Conservation (phyloP, 495 filamentous ascomycete genomes). For the Acidomyces sp. region DNA sequence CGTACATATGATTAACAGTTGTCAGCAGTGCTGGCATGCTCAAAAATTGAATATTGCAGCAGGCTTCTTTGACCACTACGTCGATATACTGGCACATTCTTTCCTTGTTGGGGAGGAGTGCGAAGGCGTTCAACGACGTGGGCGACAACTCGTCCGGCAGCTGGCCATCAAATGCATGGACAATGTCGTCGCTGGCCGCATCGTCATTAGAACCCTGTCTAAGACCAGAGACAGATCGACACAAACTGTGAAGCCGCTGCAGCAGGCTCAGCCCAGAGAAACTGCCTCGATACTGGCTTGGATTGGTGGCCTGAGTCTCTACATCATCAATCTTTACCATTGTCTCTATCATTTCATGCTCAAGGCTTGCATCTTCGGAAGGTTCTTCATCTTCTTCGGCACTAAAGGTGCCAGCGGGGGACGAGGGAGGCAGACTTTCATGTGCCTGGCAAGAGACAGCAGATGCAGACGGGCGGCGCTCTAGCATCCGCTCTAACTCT, state of each 20-base stretch:
- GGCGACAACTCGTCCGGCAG: constrained; percentile 5
- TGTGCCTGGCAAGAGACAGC: not conserved
- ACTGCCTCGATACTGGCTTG: constrained; percentile 1
- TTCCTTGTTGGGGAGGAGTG: constrained; percentile 5
- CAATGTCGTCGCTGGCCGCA: constrained; percentile 3
- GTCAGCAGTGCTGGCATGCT: constrained; percentile 1
- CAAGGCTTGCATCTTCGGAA: not conserved
- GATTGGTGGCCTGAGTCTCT: not conserved
- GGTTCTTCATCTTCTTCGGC: not conserved
- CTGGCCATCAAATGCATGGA: constrained; percentile 9
- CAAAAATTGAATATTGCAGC: constrained; percentile 17
- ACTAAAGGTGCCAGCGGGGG: not conserved
- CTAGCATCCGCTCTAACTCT: constrained; percentile 3
- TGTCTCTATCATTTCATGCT: constrained; percentile 4
- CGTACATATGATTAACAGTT: constrained; percentile 5
- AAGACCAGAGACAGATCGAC: constrained; percentile 3
- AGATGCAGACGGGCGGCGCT: not conserved
- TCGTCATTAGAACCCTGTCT: not conserved
- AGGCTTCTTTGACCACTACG: constrained; percentile 7
- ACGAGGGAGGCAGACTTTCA: not conserved
- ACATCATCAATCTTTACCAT: not conserved
- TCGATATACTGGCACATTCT: constrained; percentile 9
- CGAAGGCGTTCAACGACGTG: constrained; percentile 11
- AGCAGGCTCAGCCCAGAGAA: constrained; percentile 14
- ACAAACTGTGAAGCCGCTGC: constrained; percentile 11